Base-by-base conservation (phyloP, 768 basidiomycete species). In the Lactifluus subvellereus region DNA sequence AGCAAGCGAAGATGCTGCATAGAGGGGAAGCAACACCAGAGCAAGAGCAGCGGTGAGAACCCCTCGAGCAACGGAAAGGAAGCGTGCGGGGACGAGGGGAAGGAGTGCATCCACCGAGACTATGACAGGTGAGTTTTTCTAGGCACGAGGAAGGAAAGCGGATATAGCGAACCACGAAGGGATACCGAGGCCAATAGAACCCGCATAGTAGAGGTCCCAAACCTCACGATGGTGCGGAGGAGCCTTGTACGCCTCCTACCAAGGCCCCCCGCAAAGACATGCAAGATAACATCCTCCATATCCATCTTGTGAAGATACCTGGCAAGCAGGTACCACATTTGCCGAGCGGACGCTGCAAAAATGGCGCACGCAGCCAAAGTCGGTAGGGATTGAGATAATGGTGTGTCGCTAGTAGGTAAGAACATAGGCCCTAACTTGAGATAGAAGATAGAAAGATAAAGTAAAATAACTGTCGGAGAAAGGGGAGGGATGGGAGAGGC, bases 241-340 rank as follows among this genome's bases (percentile, higher is more conserved):
- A 71, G 66, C 54, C 85, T 72, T 60, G 72, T 76, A 32, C 74
- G 71, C 69, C 83, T 82, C 69, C 79, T 82, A n/a, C 80, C 80
- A 67, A 80, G 47, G 50, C 75, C 80, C 59, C 79, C 78, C 18
- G 84, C 82, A 70, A 89, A 82, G 0, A 82, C 77, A 66, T 87
- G 81, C 18, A 85, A 68, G 55, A 89, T 70, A 47, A 90, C 76
- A 64, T 89, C 88, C 71, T 88, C 84, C 42, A 85, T 71, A 64
- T 87, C 83, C 37, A 80, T 77, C 71, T 82, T 81, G 67, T 83
- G 82, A 50, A 88, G 76, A 72, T 91, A 88, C 37, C 85, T 79
- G 50, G 85, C 83, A n/a, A 91, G 80, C 78, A 89, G 81, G 74
- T 88, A 89, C 84, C 86, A 88, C 54, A 91, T 74, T 67, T 88